phyloP scores from a whole-genome alignment of 768 basidiomycete genomes.

The Rhizopogon salebrosus region DNA sequence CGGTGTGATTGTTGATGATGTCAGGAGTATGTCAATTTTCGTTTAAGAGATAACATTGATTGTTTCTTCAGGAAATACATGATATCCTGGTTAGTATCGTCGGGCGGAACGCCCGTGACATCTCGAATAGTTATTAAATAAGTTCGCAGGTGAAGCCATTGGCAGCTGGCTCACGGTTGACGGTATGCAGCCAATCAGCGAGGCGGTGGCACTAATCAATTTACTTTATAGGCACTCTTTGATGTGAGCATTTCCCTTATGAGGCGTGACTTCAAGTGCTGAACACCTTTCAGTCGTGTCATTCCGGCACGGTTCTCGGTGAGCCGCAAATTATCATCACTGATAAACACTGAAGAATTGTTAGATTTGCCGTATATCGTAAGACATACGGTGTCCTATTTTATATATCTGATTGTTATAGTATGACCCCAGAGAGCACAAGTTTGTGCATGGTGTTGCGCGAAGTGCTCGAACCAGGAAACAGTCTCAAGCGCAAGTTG shows the following conservation, averaged over 20 bases:
- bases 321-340: neutral
- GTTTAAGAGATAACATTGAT: neutral
- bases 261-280: neutral
- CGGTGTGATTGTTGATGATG: neutral
- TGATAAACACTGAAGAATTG: neutral
- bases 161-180: neutral
- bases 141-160: neutral
- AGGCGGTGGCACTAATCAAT: neutral
- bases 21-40: neutral
- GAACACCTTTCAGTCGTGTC: neutral
- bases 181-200: neutral
- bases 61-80: neutral
- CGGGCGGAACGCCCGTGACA: neutral
- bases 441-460: neutral
- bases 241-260: neutral
- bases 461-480: neutral
- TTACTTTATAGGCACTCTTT: neutral
- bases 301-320: slow-evolving; percentile 1
- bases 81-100: neutral
- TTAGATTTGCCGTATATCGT: neutral
- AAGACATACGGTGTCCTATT: neutral
- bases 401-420: neutral
- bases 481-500: neutral
- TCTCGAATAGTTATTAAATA: neutral
- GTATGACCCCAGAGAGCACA: neutral